Evolutionary conservation across 805 yeast genomes (phyloP).

Genomic region (Yarrowia divulgata): DNA sequence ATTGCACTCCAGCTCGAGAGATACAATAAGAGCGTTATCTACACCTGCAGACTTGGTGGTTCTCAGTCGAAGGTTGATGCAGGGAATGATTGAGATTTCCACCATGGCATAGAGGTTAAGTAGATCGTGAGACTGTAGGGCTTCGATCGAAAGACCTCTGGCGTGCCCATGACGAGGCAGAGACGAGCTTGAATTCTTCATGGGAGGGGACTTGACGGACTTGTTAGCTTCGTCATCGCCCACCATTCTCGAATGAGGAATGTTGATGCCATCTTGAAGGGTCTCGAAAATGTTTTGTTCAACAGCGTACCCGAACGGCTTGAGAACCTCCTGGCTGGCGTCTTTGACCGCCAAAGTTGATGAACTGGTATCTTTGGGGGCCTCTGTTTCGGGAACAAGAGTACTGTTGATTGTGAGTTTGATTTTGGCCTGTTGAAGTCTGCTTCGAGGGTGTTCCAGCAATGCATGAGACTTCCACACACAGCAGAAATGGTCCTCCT

Average conservation of each 20-base stretch:
- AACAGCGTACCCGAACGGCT: constrained; percentile 24
- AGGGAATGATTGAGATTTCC: constrained; percentile 49
- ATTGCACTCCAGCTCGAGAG: constrained; percentile 58
- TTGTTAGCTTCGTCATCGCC: constrained; percentile 12
- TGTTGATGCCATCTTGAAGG: constrained; percentile 1
- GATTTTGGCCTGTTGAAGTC: constrained; percentile 29
- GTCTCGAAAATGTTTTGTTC: constrained; percentile 36
- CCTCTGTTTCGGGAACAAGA: constrained; percentile 18
- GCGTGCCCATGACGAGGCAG: constrained; percentile 28
- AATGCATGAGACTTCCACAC: constrained; percentile 28
- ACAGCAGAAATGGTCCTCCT: constrained; percentile 29
- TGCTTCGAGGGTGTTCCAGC: constrained; percentile 29
- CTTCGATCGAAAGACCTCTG: constrained; percentile 32
- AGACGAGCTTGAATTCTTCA: constrained; percentile 1
- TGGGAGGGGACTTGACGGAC: constrained; percentile 10
- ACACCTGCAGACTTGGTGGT: constrained; percentile 60
- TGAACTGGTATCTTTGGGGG: background rate
- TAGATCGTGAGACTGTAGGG: constrained; percentile 8
- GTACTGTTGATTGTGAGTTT: constrained; percentile 31
- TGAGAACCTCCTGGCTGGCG: constrained; percentile 9
- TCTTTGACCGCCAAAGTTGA: background rate
- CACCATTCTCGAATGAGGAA: constrained; percentile 32
- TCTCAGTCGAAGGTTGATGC: constrained; percentile 57
- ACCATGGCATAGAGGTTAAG: constrained; percentile 38
- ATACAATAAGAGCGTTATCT: constrained; percentile 56